Evolutionary conservation across 2,329 filamentous ascomycete genomes (phyloP).

Genomic region (Phoma sp.): DNA sequence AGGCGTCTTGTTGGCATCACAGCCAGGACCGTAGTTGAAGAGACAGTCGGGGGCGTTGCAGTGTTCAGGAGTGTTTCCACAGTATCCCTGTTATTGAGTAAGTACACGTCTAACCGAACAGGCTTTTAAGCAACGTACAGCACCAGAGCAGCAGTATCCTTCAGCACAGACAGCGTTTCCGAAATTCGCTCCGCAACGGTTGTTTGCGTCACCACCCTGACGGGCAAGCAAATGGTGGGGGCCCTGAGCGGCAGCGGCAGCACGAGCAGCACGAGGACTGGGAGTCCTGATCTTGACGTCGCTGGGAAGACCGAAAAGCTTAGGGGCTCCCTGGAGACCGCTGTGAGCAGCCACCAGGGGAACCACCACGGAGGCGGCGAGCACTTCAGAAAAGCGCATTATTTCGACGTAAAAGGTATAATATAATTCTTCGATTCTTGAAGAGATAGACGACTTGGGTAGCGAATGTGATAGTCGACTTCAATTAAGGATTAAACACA

Average conservation of each 20-base stretch:
- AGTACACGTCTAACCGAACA: not conserved
- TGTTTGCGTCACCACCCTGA: constrained; percentile 37
- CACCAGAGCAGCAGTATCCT: constrained; percentile 44
- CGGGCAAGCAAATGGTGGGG: constrained; percentile 34
- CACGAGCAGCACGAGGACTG: constrained; percentile 28
- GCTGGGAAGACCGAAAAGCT: constrained; percentile 42
- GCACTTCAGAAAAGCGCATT: constrained; percentile 43
- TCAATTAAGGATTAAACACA: constrained; percentile 24
- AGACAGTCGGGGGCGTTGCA: constrained; percentile 67
- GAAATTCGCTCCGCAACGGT: constrained; percentile 37
- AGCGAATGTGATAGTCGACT: constrained; percentile 27
- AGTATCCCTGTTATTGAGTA: constrained; percentile 52
- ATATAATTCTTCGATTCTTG: constrained; percentile 2
- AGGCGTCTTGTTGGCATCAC: constrained; percentile 64
- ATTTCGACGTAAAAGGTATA: constrained; percentile 5
- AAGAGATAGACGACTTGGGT: constrained; percentile 4
- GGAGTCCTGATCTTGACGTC: constrained; percentile 42
- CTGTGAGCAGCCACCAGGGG: constrained; percentile 43
- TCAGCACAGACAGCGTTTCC: constrained; percentile 35
- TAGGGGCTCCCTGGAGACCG: constrained; percentile 37
- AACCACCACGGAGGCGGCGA: constrained; percentile 35
- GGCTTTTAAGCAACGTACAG: constrained; percentile 27
- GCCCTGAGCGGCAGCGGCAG: constrained; percentile 16
- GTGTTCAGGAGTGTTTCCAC: constrained; percentile 60
- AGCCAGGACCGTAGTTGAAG: constrained; percentile 64